A percentile compares a stretch with the other conserved stretches of the same genome.
Conservation (phyloP, 768 basidiomycete genomes). For the Russula ochroleuca region DNA sequence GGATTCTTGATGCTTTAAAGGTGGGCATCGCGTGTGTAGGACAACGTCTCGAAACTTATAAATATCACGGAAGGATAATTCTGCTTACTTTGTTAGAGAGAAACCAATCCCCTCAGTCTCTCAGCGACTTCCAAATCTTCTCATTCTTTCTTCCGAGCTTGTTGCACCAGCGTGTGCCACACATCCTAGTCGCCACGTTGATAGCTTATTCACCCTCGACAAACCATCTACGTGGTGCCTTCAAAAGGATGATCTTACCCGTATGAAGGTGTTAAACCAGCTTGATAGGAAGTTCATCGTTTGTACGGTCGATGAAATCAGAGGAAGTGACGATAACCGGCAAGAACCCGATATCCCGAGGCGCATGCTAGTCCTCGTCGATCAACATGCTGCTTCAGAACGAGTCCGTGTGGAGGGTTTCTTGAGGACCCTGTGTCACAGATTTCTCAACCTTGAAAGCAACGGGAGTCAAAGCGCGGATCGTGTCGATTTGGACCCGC, state of each 20-base stretch:
- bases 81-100: constrained; percentile 49
- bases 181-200: neutral
- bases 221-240: constrained; percentile 33
- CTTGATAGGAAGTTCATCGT: constrained; percentile 90
- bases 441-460: constrained; percentile 45
- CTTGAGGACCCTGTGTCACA: constrained; percentile 67
- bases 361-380: constrained; percentile 65
- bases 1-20: constrained; percentile 60
- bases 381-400: constrained; percentile 99
- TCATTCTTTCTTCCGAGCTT: constrained; percentile 5
- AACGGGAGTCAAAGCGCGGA: constrained; percentile 34
- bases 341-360: constrained; percentile 23
- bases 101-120: constrained; percentile 42
- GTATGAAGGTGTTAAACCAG: constrained; percentile 68
- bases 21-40: constrained; percentile 35
- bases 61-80: constrained; percentile 44
- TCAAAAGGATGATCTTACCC: constrained; percentile 49
- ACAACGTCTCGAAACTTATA: neutral
- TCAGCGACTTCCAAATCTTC: constrained; percentile 23
- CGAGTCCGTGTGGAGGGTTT: constrained; percentile 85
- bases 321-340: constrained; percentile 25
- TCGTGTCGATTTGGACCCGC: constrained; percentile 46
- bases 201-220: constrained; percentile 3
- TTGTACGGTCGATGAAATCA: constrained; percentile 48
- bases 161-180: neutral